phyloP scores from a whole-genome alignment of 225 moss, liverwort and hornwort genomes.

The Pseudoscleropodium purum region DNA sequence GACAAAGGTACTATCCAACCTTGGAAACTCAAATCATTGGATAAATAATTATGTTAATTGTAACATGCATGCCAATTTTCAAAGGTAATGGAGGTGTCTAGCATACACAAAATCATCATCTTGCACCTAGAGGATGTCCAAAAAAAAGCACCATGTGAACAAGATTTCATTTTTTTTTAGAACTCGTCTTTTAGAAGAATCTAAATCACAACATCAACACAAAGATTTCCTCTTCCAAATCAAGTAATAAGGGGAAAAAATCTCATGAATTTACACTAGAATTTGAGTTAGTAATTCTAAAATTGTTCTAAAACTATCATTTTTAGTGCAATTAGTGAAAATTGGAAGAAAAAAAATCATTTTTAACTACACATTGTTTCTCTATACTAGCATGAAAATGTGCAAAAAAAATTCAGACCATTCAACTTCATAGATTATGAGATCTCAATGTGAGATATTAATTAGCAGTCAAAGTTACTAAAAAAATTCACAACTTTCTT shows the following conservation, averaged over 20 bases:
- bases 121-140: background rate
- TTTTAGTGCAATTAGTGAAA: too few relatives aligned
- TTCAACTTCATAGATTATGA: background rate
- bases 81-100: background rate
- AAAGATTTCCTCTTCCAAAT: too few relatives aligned
- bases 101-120: background rate
- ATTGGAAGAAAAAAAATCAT: background rate
- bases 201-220: too few relatives aligned
- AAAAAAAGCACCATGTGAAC: background rate
- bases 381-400: background rate
- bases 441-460: background rate
- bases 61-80: background rate
- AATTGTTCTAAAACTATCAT: background rate
- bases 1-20: background rate
- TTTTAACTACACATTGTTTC: background rate
- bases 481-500: background rate
- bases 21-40: background rate
- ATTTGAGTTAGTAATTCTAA: background rate
- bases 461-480: background rate
- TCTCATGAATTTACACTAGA: background rate
- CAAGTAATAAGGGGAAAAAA: background rate
- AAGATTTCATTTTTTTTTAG: background rate
- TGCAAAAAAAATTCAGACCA: accelerated
- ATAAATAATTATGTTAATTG: background rate
- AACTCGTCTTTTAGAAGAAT: background rate